phyloP scores from a whole-genome alignment of 345 rosid species.

The Sisymbrium irio region DNA sequence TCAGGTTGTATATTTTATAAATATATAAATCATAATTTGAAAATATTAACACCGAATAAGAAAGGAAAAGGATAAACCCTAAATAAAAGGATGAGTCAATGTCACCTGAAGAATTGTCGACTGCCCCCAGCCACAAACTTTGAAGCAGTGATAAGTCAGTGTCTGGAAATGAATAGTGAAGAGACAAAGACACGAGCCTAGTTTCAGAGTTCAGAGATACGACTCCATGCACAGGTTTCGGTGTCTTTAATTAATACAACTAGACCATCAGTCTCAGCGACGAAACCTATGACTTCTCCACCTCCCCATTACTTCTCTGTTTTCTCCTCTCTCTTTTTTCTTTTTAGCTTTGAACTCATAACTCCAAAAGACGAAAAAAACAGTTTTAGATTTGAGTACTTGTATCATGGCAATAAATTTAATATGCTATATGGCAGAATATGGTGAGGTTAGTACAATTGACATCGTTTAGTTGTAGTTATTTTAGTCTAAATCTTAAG shows the following conservation, averaged over 20 bases:
- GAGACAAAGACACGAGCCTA: conserved; percentile 32
- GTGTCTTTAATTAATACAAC: conserved; percentile 10
- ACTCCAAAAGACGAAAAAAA: neutral
- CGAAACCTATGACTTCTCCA: conserved; percentile 34
- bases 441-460: neutral
- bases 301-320: conserved; percentile 1
- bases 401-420: neutral
- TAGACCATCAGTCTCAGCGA: conserved; percentile 1
- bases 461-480: too few relatives aligned
- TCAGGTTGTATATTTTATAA: fast-evolving
- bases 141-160: conserved; percentile 24
- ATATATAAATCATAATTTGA: fast-evolving
- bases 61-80: neutral
- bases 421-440: neutral
- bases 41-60: neutral
- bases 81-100: conserved; percentile 27
- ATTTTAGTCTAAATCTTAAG: too few relatives aligned
- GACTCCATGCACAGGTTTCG: conserved; percentile 23
- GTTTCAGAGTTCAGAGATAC: conserved; percentile 17
- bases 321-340: neutral
- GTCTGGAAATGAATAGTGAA: conserved; percentile 25
- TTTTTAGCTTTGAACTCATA: neutral
- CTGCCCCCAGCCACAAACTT: conserved; percentile 20
- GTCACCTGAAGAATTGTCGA: conserved; percentile 37
- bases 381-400: neutral